Conservation (phyloP, 1,284 basidiomycete species). For the Vanrija sp. region DNA sequence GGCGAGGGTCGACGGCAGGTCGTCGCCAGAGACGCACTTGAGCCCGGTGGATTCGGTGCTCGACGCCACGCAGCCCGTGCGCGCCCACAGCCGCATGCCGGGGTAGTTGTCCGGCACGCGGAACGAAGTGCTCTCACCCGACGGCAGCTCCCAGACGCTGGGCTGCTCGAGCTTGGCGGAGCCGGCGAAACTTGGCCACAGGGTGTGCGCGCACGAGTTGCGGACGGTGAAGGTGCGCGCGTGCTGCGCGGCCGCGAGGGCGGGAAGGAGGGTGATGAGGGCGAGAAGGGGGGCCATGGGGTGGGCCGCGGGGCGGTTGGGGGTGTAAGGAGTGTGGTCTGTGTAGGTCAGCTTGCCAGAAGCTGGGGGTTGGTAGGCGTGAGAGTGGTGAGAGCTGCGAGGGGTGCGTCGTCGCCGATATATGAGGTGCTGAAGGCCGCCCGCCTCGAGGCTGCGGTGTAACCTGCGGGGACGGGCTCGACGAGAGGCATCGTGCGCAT, state of each 20-base stretch:
- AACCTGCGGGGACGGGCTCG: no score
- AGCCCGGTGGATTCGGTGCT: conserved; percentile 9
- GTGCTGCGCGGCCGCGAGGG: background rate
- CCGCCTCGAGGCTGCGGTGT: no score
- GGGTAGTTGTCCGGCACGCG: conserved; percentile 26
- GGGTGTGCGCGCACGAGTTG: conserved; percentile 24
- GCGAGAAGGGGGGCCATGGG: no score
- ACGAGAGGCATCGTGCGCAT: no score
- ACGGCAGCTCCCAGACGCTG: conserved; percentile 26
- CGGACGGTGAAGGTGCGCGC: conserved; percentile 26
- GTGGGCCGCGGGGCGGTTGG: no score
- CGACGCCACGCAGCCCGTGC: conserved; percentile 22
- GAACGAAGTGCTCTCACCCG: conserved; percentile 11
- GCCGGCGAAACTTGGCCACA: conserved; percentile 27
- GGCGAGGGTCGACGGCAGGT: conserved; percentile 25
- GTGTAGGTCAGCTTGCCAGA: no score
- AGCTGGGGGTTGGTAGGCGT: no score
- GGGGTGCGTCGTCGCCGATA: no score
- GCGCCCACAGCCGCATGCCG: conserved; percentile 28
- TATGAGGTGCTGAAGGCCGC: no score
- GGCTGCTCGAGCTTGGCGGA: conserved; percentile 18
- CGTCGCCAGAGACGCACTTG: background rate
- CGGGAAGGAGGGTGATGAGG: background rate
- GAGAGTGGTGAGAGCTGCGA: no score
- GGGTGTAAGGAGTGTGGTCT: no score